These are phyloP conservation scores for Delonix regia DNA, from an alignment of 306 rosid species.

Conservation along the genomic window DNA sequence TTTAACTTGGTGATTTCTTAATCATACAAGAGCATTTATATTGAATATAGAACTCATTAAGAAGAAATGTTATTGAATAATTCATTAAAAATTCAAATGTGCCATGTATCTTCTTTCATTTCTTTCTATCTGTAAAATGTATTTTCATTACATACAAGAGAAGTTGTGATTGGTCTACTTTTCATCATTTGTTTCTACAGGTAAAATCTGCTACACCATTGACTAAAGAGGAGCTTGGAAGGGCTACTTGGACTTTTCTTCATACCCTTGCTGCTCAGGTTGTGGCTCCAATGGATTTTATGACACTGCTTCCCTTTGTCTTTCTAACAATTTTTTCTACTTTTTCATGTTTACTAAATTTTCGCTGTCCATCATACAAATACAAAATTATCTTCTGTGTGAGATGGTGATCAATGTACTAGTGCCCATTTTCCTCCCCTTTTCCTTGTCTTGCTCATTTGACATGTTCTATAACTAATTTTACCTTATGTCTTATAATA, in stretches of 20 bases:
- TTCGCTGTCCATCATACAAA: not conserved
- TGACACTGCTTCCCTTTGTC: conserved; percentile 10
- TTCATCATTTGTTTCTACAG: conserved; percentile 41
- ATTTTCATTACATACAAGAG: not conserved
- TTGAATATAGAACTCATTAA: not conserved
- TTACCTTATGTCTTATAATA: not conserved
- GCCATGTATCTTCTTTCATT: not conserved
- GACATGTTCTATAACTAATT: conserved; percentile 13
- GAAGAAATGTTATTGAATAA: not conserved
- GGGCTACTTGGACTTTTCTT: conserved; percentile 95
- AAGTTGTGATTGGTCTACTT: not conserved
- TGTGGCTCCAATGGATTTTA: conserved; percentile 19
- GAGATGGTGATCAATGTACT: conserved; percentile 8
- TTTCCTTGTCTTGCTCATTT: conserved; percentile 5
- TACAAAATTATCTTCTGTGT: not conserved
- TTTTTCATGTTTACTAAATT: conserved; percentile 19
- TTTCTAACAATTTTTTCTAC: not conserved
- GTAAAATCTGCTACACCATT: conserved; percentile 59
- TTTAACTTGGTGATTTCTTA: not conserved
- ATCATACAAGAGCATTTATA: not conserved
- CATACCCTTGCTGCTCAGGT: conserved; percentile 99
- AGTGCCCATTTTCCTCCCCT: conserved; percentile 3
- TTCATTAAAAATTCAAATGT: conserved; percentile 16
- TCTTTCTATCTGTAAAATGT: not conserved
- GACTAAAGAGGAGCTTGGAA: conserved; percentile 83